Base-by-base conservation (phyloP, 2,329 filamentous ascomycete species). In the Leptodontidium sp. region DNA sequence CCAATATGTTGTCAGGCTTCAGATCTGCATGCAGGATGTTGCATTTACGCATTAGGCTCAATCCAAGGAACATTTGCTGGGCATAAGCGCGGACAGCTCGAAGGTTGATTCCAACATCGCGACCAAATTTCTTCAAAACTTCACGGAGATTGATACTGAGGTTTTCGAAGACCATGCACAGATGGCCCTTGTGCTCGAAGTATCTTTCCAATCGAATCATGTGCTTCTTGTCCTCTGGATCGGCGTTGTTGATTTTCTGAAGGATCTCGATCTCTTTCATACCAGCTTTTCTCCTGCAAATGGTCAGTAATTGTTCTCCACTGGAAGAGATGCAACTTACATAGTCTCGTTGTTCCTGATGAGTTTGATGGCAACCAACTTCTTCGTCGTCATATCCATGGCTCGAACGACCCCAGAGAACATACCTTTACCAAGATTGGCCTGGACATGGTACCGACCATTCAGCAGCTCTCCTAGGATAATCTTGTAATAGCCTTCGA, bases 131-230 rank as follows among this genome's bases (percentile, higher is more conserved):
- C 81, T 96, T 97, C 74, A 99, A 81, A 6, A 98, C 92, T 78
- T 98, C 95, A 72, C 97, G 91, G 68, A 99, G 82, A 77, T 99
- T 98, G 84, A 97, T 90, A 78, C 93, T 92, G 73, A 99, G 85
- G 78, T 97, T 96, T 81, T 99, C 96, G 80, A 99, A 99, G 0
- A 94, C 93, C 86, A 99, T 94, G 81, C 96, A 99, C 59, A 99
- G 82, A 82, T 99, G 96, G 0, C 92, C 92, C 78, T 97, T 97
- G 83, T 97, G 94, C 76, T 97, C 94, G 77, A 99, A 99, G 49
- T 90, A 87, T 50, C 93, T 88, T 77, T 97, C 89, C 64, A 98
- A 91, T 75, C 91, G 91, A 78, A 99, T 93, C 76, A 98, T 87
- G 79, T 98, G 94, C 79, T 95, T 97, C 80, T 93, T 94, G 78